Evolutionary conservation across 257 asterid species (phyloP).

Genomic region (Capsicum rhomboideum): DNA sequence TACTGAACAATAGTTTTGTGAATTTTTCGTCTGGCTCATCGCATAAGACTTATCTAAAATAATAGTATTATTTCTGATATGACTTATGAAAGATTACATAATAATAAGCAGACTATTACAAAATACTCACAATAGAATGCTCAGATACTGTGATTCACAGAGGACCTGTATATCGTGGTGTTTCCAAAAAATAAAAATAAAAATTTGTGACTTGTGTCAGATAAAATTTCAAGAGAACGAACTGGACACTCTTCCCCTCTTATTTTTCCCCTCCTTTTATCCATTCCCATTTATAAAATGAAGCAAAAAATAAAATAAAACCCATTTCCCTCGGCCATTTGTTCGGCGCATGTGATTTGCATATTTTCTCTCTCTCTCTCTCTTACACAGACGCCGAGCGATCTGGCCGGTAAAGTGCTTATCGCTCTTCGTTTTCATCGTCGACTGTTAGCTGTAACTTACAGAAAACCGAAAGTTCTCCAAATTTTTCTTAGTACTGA

Average conservation of each 20-base stretch:
- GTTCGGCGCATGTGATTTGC: background rate
- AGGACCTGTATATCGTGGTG: too few relatives aligned
- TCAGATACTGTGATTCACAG: too few relatives aligned
- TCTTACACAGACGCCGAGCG: background rate
- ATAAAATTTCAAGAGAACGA: background rate
- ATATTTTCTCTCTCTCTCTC: background rate
- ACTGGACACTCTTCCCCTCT: background rate
- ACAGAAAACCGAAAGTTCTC: background rate
- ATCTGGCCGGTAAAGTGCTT: background rate
- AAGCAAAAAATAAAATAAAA: background rate
- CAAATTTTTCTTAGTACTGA: background rate
- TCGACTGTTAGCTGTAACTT: background rate
- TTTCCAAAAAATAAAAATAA: too few relatives aligned
- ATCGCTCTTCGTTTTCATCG: background rate
- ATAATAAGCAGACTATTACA: too few relatives aligned
- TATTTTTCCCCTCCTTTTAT: background rate
- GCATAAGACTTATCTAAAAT: too few relatives aligned
- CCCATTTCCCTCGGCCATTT: background rate
- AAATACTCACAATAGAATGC: too few relatives aligned
- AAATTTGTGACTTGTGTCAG: too few relatives aligned
- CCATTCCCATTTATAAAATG: background rate
- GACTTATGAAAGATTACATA: too few relatives aligned
- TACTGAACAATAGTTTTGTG: too few relatives aligned
- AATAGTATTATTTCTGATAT: too few relatives aligned
- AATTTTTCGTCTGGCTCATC: too few relatives aligned